Conservation (phyloP, 495 filamentous ascomycete species). For the Penicillium ochrochloron region DNA sequence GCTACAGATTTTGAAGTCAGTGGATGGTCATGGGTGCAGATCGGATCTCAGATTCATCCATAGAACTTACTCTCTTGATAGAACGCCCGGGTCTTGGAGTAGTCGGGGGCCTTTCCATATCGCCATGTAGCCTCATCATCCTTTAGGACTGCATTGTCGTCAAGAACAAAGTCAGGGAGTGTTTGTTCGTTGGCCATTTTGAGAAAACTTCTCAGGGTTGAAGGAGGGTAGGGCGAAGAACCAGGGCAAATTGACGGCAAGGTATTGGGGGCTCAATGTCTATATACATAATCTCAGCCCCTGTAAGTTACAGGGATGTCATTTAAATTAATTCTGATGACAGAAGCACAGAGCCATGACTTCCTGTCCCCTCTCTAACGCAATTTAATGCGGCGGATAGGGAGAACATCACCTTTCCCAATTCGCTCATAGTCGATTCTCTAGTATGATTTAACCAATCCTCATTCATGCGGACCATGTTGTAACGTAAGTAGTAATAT, state of each 20-base stretch:
- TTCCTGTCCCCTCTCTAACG: neutral
- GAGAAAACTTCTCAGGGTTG: neutral
- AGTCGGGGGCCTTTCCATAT: slow-evolving; percentile 62
- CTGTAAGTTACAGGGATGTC: neutral
- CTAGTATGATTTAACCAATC: no score
- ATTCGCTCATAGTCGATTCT: no score
- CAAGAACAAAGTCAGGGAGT: slow-evolving; percentile 61
- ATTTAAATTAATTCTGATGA: neutral
- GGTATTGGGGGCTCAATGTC: neutral
- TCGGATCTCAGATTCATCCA: slow-evolving; percentile 51
- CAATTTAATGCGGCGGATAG: no score
- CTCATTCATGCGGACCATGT: no score
- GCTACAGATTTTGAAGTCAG: neutral
- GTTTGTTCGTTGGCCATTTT: neutral
- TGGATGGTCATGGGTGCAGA: neutral
- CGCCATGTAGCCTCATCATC: slow-evolving; percentile 60
- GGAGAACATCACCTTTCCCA: no score
- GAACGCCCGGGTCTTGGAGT: slow-evolving; percentile 59
- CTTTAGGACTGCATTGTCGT: slow-evolving; percentile 62
- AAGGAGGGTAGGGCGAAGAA: neutral
- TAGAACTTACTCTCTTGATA: slow-evolving; percentile 53
- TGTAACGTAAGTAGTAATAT: no score
- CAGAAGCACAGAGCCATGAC: neutral
- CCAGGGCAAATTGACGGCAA: neutral
- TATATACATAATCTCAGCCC: neutral